Conservation (phyloP, 495 filamentous ascomycete species). For the Amphirosellinia nigrospora region DNA sequence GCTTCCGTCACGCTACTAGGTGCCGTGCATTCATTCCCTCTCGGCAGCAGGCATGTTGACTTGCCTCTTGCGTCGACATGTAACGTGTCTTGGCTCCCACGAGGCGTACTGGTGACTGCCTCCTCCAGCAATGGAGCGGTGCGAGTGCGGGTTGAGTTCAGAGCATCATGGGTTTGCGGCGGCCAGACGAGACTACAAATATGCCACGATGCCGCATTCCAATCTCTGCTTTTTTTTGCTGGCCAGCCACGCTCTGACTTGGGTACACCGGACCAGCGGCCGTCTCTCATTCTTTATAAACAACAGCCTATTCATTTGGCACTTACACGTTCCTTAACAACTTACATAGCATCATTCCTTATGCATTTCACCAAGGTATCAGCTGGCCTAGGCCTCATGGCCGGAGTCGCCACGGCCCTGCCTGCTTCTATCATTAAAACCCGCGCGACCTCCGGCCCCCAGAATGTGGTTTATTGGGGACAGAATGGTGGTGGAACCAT, state of each 20-base stretch:
- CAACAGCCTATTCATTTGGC: conserved; percentile 28
- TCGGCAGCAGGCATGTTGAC: conserved; percentile 19
- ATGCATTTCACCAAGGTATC: conserved; percentile 42
- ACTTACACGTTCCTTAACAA: conserved; percentile 30
- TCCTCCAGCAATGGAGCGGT: conserved; percentile 1
- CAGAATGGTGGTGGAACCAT: conserved; percentile 49
- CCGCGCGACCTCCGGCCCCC: conserved; percentile 34
- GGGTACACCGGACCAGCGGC: neutral
- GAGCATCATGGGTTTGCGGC: neutral
- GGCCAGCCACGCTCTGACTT: conserved; percentile 18
- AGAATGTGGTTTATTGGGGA: conserved; percentile 55
- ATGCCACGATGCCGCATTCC: conserved; percentile 25
- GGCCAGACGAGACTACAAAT: conserved; percentile 27
- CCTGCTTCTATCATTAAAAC: conserved; percentile 33
- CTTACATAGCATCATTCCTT: conserved; percentile 19
- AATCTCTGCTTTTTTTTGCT: conserved; percentile 22
- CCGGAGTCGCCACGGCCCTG: conserved; percentile 37
- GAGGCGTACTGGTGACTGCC: conserved; percentile 8
- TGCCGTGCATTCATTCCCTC: conserved; percentile 2
- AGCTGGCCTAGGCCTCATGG: conserved; percentile 39
- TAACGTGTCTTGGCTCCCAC: conserved; percentile 39
- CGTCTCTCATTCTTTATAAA: conserved; percentile 21
- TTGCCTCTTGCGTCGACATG: conserved; percentile 32
- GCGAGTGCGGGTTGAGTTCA: conserved; percentile 1
- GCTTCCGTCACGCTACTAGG: conserved; percentile 1